Base-by-base conservation (phyloP, 768 basidiomycete genomes). In the Gymnopilus junonius region DNA sequence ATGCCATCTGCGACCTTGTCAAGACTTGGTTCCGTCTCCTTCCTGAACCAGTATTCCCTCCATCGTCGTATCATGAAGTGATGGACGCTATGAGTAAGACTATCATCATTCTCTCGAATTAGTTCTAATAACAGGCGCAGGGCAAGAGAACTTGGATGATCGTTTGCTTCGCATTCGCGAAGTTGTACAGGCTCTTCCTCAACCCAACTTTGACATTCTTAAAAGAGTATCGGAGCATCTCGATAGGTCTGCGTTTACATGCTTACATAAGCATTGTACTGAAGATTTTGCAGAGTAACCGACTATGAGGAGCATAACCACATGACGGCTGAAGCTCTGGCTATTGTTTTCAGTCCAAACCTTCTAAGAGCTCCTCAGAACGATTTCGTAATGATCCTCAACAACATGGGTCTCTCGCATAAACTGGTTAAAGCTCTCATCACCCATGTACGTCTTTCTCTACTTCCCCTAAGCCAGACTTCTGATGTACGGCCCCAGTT, bases 251-350 rank as follows among this genome's bases (percentile, higher is more conserved):
- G 80, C 34, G 53, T 14, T 51, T n/a, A 2, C 32, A 11, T 17
- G 62, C n/a, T 21, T 32, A 46, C 11, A 12, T 35, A 17, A 23
- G 14, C 27, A 34, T 34, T 8, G 23, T 50, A 39, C 29, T 53
- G 10, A 62, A 39, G 12, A 35, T 14, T 34, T 48, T 4, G 14
- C 70, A 92, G 92, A 71, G 91, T 94, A n/a, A 92, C 92, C 4
- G 92, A 94, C 70, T 92, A 84, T 74, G 93, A 95, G 71, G 93
- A 94, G 61, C 84, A 88, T 53, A 95, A 94, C 68, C 93, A 95
- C 63, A 95, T 95, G 94, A 92, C 91, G 1, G 88, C 92, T 1
- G 89, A 94, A 66, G 88, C 90, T 7, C 80, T 95, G 3, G 89
- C 94, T 0, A 93, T 94, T 56, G 92, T 94, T 17, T 94, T 94